phyloP scores from a whole-genome alignment of 208 protist genomes.

The Trypanosoma platydactyli region DNA sequence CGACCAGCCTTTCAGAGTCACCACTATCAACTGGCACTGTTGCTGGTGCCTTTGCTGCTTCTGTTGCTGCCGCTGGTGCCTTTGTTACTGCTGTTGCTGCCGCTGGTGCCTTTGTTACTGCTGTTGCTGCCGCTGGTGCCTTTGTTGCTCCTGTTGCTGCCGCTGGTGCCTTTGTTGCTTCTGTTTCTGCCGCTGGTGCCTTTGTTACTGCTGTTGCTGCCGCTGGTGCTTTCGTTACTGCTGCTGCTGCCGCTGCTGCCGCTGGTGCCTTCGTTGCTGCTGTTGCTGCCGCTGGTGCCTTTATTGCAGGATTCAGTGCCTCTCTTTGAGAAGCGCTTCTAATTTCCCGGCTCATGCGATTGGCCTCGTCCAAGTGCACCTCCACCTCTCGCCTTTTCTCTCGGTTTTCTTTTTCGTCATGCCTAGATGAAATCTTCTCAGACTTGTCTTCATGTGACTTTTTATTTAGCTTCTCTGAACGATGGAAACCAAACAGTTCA shows the following conservation, averaged over 20 bases:
- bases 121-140: conserved; percentile 16
- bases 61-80: background rate
- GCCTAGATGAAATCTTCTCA: background rate
- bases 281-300: background rate
- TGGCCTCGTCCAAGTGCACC: background rate
- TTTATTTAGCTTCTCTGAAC: background rate
- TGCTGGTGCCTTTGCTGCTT: background rate
- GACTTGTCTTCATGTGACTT: too few species aligned
- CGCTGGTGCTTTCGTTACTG: background rate
- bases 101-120: too few species aligned
- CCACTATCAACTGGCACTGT: conserved; percentile 12
- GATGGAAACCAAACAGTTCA: background rate
- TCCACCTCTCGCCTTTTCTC: background rate
- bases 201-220: conserved; percentile 8
- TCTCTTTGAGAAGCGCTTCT: background rate
- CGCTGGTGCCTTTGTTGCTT: conserved; percentile 1
- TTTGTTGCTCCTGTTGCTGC: background rate
- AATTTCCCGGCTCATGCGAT: background rate
- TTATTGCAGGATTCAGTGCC: too few species aligned
- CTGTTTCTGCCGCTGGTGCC: conserved; percentile 6
- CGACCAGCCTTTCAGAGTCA: conserved; percentile 11
- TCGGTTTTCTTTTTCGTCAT: too few species aligned
- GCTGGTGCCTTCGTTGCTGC: conserved; percentile 7
- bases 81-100: too few species aligned
- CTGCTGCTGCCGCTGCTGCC: conserved; percentile 6